Conservation (phyloP, 345 rosid genomes). For the Anacardium occidentale region DNA sequence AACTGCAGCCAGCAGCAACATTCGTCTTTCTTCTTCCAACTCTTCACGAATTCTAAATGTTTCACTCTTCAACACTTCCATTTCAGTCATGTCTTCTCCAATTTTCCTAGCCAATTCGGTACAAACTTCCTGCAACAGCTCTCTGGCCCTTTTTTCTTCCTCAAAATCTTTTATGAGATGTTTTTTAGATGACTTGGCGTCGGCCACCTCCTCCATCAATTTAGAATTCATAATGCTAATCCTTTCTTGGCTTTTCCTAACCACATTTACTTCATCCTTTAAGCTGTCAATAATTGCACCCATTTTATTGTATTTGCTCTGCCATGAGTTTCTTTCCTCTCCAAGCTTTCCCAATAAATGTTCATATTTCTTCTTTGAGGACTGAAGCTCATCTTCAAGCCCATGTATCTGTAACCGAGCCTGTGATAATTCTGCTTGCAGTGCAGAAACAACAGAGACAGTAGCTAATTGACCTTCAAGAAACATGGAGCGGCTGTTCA, state of each 20-base stretch:
- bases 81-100: conserved; percentile 35
- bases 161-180: conserved; percentile 23
- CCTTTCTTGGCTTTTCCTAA: conserved; percentile 33
- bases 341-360: conserved; percentile 39
- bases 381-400: conserved; percentile 37
- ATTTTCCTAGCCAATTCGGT: conserved; percentile 26
- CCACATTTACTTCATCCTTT: conserved; percentile 39
- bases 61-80: conserved; percentile 33
- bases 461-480: conserved; percentile 36
- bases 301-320: conserved; percentile 39
- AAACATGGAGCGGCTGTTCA: conserved; percentile 29
- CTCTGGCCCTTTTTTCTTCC: conserved; percentile 40
- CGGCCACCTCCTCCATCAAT: conserved; percentile 40
- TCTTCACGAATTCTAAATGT: conserved; percentile 23
- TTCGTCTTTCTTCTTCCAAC: conserved; percentile 43
- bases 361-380: conserved; percentile 37
- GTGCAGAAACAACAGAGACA: conserved; percentile 35
- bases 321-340: conserved; percentile 35
- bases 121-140: conserved; percentile 31
- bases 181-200: conserved; percentile 33
- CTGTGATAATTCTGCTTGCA: conserved; percentile 39
- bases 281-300: conserved; percentile 35
- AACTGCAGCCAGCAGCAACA: conserved; percentile 42
- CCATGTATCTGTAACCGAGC: conserved; percentile 34
- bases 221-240: conserved; percentile 34